Conservation (phyloP, 495 filamentous ascomycete genomes). For the Aspergillus cristatus region DNA sequence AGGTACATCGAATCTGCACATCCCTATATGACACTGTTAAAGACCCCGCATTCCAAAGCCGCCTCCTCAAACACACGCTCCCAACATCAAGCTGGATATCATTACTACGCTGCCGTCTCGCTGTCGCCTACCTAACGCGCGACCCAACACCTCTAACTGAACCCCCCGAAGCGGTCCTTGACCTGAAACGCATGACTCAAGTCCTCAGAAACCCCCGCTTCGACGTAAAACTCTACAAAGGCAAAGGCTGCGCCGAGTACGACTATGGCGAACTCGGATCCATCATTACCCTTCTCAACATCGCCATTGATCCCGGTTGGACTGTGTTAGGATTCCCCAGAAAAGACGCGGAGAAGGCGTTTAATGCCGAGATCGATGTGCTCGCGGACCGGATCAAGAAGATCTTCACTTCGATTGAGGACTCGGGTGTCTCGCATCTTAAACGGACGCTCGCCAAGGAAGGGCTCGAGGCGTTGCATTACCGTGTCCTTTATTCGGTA, state of each 20-base stretch:
- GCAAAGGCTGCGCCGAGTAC: slow-evolving; percentile 32
- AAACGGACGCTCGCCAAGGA: slow-evolving; percentile 66
- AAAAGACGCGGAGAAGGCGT: slow-evolving; percentile 37
- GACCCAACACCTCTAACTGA: slow-evolving; percentile 37
- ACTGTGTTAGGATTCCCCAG: slow-evolving; percentile 17
- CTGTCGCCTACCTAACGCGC: slow-evolving; percentile 57
- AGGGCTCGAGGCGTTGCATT: slow-evolving; percentile 58
- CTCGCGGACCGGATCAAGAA: slow-evolving; percentile 53
- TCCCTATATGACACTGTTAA: slow-evolving; percentile 42
- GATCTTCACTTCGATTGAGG: slow-evolving; percentile 62
- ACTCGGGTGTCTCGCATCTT: slow-evolving; percentile 62
- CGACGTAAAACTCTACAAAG: slow-evolving; percentile 27
- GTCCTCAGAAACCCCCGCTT: slow-evolving; percentile 44
- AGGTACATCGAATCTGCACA: slow-evolving; percentile 47
- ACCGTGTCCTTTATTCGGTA: slow-evolving; percentile 61
- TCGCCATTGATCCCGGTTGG: slow-evolving; percentile 60
- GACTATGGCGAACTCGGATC: slow-evolving; percentile 61
- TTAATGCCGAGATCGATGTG: slow-evolving; percentile 60
- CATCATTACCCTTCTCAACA: slow-evolving; percentile 56
- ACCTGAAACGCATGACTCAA: slow-evolving; percentile 40
- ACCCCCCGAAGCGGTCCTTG: slow-evolving; percentile 33
- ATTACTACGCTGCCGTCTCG: slow-evolving; percentile 61
- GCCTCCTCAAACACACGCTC: slow-evolving; percentile 51
- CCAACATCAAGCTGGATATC: slow-evolving; percentile 44
- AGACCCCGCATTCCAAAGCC: slow-evolving; percentile 45